phyloP scores from a whole-genome alignment of 768 basidiomycete genomes.

The Strobilomyces echinocephalus region DNA sequence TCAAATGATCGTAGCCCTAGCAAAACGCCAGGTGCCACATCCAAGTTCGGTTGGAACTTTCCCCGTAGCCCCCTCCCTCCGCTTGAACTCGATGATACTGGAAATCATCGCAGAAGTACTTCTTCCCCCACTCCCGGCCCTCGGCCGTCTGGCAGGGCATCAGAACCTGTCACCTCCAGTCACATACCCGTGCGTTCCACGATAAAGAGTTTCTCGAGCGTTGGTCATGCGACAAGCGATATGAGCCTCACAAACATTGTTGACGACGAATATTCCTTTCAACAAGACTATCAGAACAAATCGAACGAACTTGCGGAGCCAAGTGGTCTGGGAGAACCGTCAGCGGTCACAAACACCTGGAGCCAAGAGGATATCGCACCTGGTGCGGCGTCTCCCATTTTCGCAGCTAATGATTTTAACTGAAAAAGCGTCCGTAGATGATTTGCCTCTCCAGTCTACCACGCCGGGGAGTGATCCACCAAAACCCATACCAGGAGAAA shows the following conservation, averaged over 20 bases:
- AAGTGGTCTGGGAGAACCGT: conserved; percentile 21
- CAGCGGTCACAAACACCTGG: conserved; percentile 7
- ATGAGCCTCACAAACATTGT: conserved; percentile 22
- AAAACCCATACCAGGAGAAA: conserved; percentile 12
- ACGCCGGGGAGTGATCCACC: conserved; percentile 24
- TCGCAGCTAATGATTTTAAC: not conserved
- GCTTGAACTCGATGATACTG: conserved; percentile 33
- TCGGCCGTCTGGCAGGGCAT: conserved; percentile 23
- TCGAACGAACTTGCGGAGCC: conserved; percentile 27
- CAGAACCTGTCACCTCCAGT: conserved; percentile 29
- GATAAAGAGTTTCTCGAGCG: conserved; percentile 26
- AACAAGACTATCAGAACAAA: conserved; percentile 25
- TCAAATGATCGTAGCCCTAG: conserved; percentile 8
- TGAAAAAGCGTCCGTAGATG: conserved; percentile 33
- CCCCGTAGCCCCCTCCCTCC: conserved; percentile 37
- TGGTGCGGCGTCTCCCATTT: conserved; percentile 13
- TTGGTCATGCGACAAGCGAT: conserved; percentile 15
- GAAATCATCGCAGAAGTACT: conserved; percentile 12
- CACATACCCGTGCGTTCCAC: conserved; percentile 45
- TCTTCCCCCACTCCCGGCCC: conserved; percentile 26
- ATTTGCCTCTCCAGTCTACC: conserved; percentile 22
- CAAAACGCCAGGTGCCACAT: conserved; percentile 20
- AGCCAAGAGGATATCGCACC: conserved; percentile 16
- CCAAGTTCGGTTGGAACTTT: conserved; percentile 39
- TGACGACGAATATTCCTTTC: conserved; percentile 21